These are phyloP conservation scores for Sporisorium exsertum DNA, from an alignment of 1,284 basidiomycete species.

Conservation along the genomic window DNA sequence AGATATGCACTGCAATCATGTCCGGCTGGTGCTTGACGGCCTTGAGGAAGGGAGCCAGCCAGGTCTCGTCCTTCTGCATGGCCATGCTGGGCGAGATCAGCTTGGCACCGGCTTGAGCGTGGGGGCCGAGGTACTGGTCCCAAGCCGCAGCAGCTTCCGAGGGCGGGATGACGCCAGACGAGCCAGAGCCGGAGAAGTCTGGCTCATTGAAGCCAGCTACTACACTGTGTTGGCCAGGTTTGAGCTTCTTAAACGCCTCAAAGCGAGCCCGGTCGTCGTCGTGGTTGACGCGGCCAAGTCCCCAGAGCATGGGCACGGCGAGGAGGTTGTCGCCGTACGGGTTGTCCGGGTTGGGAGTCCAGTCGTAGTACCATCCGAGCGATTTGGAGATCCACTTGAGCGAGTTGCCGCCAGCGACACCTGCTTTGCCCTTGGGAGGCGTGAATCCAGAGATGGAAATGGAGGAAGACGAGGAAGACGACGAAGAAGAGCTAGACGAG, in stretches of 20 bases:
- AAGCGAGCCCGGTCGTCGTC: constrained; percentile 55
- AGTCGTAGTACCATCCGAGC: constrained; percentile 54
- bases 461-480: constrained; percentile 24
- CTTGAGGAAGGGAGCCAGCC: constrained; percentile 48
- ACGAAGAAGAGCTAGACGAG: constrained; percentile 16
- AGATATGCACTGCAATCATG: constrained; percentile 61
- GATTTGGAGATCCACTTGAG: constrained; percentile 39
- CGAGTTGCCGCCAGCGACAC: constrained; percentile 59
- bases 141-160: constrained; percentile 45
- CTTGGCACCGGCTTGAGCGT: constrained; percentile 46
- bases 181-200: constrained; percentile 53
- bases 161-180: constrained; percentile 44
- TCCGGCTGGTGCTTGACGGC: constrained; percentile 54
- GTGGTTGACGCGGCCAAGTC: constrained; percentile 47
- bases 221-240: constrained; percentile 31
- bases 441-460: constrained; percentile 34
- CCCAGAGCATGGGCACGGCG: constrained; percentile 58
- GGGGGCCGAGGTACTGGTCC: constrained; percentile 54
- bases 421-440: constrained; percentile 54
- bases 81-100: constrained; percentile 58
- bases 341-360: constrained; percentile 52
- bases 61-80: constrained; percentile 57
- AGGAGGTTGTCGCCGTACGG: constrained; percentile 31
- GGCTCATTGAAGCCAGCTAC: constrained; percentile 60
- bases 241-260: constrained; percentile 52